Evolutionary conservation across 2,329 filamentous ascomycete species (phyloP), one percentile per base, ranked within the genome.

Genomic region (Fusarium mexicanum): DNA sequence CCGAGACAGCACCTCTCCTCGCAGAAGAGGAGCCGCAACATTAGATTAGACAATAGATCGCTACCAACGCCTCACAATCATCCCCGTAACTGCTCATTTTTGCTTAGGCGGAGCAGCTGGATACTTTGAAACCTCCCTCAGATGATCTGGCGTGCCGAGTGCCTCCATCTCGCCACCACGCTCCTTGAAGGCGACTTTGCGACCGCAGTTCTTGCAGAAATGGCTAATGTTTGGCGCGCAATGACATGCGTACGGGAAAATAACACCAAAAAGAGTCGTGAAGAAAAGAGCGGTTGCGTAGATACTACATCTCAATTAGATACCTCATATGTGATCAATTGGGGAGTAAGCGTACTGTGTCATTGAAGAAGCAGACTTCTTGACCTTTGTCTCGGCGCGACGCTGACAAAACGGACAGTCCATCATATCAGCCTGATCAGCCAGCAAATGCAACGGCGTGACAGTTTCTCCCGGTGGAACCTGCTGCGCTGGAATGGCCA

Each of bases 331-430:
- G 20, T 29, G 14, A 13, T 12, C n/a, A 17, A 17, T 8, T 11
- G 38, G 13, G 6, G 24, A 22, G 13, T 3, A 14, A 13, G n/a
- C 78, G 24, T 73, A 79, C 78, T 79, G 78, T 58, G 78, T 79
- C 51, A 46, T 44, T 44, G 46, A 37, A 17, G 78, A 79, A 3
- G 78, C 57, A 6, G 67, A 48, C 5, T 73, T 76, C 71, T 72
- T 69, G 4, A 79, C 76, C 9, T 60, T 55, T 13, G 78, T 79
- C 40, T 72, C 66, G 3, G 65, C 58, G 9, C 77, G 72, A 2
- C 69, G 73, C 18, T 69, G 71, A 24, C 78, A 79, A 55, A 79
- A 79, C 1, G 78, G 78, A 41, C 78, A 79, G 35, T 79, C 78
- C 38, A 79, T 40, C 3, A 53, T 67, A 46, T 79, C 78, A 17